Percentiles rank a stretch among this genome's conserved stretches.
Conservation (phyloP, 176 grass and related monocot species). For the Avena insularis region DNA sequence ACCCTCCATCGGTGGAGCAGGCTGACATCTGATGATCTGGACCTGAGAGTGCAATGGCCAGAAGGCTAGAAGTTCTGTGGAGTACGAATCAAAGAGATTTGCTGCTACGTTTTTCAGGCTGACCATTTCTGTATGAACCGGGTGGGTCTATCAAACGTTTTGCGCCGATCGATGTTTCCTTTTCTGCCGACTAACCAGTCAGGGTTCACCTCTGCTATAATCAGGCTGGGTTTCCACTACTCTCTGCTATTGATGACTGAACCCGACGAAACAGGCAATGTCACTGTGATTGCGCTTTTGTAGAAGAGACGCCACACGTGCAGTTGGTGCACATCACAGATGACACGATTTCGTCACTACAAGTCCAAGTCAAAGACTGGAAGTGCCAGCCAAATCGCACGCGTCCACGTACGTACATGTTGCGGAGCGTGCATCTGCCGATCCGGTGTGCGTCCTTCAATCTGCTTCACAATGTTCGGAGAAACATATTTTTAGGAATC, state of each 20-base stretch:
- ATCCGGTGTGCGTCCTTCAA: too few relatives aligned
- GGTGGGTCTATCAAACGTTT: conserved; percentile 26
- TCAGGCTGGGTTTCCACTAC: neutral
- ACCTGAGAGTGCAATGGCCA: neutral
- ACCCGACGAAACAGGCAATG: neutral
- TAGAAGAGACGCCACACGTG: neutral
- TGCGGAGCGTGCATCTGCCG: neutral
- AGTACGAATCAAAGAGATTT: neutral
- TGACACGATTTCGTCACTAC: neutral
- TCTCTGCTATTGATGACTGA: neutral
- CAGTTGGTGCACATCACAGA: neutral
- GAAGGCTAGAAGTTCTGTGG: neutral
- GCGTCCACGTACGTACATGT: neutral
- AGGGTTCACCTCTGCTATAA: neutral
- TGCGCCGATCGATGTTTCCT: neutral
- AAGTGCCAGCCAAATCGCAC: neutral
- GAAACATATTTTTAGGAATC: too few relatives aligned
- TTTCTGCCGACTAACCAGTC: conserved; percentile 1
- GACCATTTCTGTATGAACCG: conserved; percentile 11
- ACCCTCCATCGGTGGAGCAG: conserved; percentile 29
- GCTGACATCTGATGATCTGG: neutral
- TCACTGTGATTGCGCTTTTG: neutral
- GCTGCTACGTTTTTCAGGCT: neutral
- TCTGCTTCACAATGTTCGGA: too few relatives aligned
- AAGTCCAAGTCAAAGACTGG: neutral